These are phyloP conservation scores for Colletotrichum navitas DNA, from an alignment of 2,329 filamentous ascomycete genomes.

Conservation along the genomic window DNA sequence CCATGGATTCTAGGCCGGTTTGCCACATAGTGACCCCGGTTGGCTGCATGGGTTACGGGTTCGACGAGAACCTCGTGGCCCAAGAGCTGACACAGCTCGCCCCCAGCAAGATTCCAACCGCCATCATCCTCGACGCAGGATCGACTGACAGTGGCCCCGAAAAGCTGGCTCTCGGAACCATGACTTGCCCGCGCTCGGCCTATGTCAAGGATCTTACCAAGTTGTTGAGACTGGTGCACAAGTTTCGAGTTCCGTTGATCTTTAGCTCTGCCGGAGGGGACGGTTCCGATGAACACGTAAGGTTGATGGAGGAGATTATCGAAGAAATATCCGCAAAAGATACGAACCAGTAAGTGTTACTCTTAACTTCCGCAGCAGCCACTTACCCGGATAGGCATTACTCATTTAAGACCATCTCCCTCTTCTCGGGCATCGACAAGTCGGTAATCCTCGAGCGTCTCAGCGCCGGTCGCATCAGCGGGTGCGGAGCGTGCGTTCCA, in stretches of 20 bases:
- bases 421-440: conserved; percentile 57
- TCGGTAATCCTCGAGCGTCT: conserved; percentile 48
- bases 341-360: conserved; percentile 31
- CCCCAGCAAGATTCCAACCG: conserved; percentile 48
- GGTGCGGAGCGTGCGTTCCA: conserved; percentile 58
- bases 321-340: conserved; percentile 49
- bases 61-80: conserved; percentile 50
- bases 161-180: conserved; percentile 57
- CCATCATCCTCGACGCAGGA: conserved; percentile 53
- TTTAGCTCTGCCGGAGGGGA: conserved; percentile 62
- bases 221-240: conserved; percentile 51
- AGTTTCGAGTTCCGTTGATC: conserved; percentile 54
- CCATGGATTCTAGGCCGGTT: conserved; percentile 29
- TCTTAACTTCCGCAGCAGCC: neutral
- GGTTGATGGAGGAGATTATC: conserved; percentile 56
- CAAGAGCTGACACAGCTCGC: conserved; percentile 47
- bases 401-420: conserved; percentile 51
- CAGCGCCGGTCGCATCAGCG: conserved; percentile 47
- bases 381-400: neutral
- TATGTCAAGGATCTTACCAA: conserved; percentile 59
- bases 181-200: conserved; percentile 54
- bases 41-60: conserved; percentile 64
- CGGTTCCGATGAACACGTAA: conserved; percentile 59
- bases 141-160: conserved; percentile 54
- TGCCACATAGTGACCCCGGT: conserved; percentile 61